These are phyloP conservation scores for Ganoderma sinense DNA, from an alignment of 1,284 basidiomycete genomes.

Conservation along the genomic window DNA sequence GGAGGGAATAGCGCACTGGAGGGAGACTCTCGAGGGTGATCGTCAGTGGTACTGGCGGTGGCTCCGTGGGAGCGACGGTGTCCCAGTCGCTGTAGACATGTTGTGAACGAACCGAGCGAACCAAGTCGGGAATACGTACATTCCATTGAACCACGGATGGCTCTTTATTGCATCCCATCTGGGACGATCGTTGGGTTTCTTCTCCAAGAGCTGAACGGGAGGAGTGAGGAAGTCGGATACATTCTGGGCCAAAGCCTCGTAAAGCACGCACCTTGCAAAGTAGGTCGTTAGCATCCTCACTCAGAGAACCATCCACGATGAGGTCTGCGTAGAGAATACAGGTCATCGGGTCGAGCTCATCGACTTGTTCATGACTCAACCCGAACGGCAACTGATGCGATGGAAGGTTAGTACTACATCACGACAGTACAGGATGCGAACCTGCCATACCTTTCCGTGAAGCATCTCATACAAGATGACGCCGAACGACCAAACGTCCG, in stretches of 20 bases:
- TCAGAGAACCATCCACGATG: constrained; percentile 7
- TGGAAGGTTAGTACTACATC: background rate
- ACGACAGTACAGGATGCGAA: background rate
- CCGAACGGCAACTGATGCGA: constrained; percentile 27
- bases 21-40: background rate
- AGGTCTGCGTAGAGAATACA: constrained; percentile 1
- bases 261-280: constrained; percentile 6
- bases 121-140: constrained; percentile 21
- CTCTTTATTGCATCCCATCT: constrained; percentile 32
- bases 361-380: background rate
- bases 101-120: background rate
- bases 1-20: background rate
- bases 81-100: constrained; percentile 13
- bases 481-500: constrained; percentile 51
- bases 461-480: constrained; percentile 67
- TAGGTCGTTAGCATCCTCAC: constrained; percentile 1
- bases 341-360: constrained; percentile 12
- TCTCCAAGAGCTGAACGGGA: constrained; percentile 30
- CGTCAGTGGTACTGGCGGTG: background rate
- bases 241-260: too few relatives aligned
- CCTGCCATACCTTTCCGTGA: constrained; percentile 42
- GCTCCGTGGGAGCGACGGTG: background rate
- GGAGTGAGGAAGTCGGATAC: background rate
- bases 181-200: constrained; percentile 27
- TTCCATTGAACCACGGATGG: constrained; percentile 30